Base-by-base conservation (phyloP, 176 grass and related monocot genomes). In the Chloris gayana region DNA sequence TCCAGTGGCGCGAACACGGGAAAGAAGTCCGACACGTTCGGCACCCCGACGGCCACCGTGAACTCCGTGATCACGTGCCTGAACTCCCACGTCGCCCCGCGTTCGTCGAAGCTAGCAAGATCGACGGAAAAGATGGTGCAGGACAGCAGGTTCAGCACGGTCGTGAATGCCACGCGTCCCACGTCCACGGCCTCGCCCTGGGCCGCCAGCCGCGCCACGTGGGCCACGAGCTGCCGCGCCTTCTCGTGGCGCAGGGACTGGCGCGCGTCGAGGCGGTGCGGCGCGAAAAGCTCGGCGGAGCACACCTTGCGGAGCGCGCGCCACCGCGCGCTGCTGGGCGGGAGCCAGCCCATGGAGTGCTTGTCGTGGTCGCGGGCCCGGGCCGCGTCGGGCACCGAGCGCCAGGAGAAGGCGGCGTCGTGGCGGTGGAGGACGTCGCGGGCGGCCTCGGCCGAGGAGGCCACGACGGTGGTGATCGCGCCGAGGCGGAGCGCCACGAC, bases 1-100 rank as follows among this genome's bases (percentile, higher is more conserved):
- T 93, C 87, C 26, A 89, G 24, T n/a, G 64, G 46, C 33, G 87
- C 84, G 30, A 93, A 22, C 1, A 56, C 58, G 1, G 87, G 90
- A 60, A 89, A 87, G 80, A 83, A 92, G 67, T 92, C 90, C 1
- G 84, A 81, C 15, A 87, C 46, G 66, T 93, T 89, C 22, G 87
- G 75, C 26, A 42, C 27, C 24, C 72, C 83, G 9, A 4, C 75
- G 29, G 47, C 14, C 27, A 6, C 21, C 49, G 78, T 38, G 74
- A 82, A 79, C 34, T 69, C 84, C 14, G 11, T 6, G 56, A 92
- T 72, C 46, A 76, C 59, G 26, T 33, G 66, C 80, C 31, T 86
- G 64, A 89, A 80, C n/a, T 35, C 37, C 67, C 76, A 61, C 38
- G 86, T 64, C 44, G 73, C 59, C 7, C 58, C 84, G 18, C 39